Conservation (phyloP, 2,329 filamentous ascomycete species). For the Nannizzia gypsea region DNA sequence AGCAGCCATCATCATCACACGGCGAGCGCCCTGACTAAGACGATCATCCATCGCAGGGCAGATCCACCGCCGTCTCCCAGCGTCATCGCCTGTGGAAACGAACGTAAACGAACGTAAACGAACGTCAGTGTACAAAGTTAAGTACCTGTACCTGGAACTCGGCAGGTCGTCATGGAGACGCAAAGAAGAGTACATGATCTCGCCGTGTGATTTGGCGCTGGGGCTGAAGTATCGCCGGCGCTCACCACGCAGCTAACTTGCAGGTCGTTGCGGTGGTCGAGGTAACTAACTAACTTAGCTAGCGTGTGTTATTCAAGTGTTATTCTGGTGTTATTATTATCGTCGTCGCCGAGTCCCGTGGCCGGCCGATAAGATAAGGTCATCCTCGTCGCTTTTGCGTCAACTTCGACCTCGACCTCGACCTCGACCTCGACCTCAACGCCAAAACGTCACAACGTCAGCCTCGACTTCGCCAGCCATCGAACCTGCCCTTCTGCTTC, state of each 20-base stretch:
- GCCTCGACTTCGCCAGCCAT: not conserved
- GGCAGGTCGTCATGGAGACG: not conserved
- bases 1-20: too few relatives aligned
- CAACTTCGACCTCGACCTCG: not conserved
- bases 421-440: too few relatives aligned
- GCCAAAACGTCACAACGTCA: not conserved
- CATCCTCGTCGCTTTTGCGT: not conserved
- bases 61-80: not conserved
- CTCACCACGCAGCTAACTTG: too few relatives aligned
- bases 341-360: not conserved
- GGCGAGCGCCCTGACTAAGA: not conserved
- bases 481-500: not conserved
- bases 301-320: too few relatives aligned
- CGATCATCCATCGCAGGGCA: not conserved
- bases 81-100: not conserved
- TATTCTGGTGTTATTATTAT: too few relatives aligned
- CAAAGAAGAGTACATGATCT: not conserved
- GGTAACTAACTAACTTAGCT: too few relatives aligned
- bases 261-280: too few relatives aligned
- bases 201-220: not conserved
- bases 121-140: not conserved
- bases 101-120: too few relatives aligned
- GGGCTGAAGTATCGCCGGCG: not conserved
- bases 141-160: not conserved
- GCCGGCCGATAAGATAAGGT: slow-evolving; percentile 2